These are phyloP conservation scores for Phytophthora aleatoria DNA, from an alignment of 352 stramenopile species.

Conservation along the genomic window DNA sequence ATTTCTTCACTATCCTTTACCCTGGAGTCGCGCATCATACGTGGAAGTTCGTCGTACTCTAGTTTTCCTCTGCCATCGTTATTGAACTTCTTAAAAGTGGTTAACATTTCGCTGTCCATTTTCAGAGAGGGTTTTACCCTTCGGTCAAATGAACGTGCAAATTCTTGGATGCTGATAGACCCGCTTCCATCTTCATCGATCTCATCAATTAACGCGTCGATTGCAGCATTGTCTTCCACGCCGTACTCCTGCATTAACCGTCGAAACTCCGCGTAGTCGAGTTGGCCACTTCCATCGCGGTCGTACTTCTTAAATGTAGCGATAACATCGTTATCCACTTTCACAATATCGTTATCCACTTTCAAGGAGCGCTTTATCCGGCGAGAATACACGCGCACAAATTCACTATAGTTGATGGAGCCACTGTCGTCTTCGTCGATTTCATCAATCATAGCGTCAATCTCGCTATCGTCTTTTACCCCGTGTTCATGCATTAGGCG, in stretches of 20 bases:
- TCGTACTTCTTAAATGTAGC: constrained; percentile 51
- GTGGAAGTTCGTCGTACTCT: constrained; percentile 52
- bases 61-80: constrained; percentile 49
- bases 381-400: constrained; percentile 38
- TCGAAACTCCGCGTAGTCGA: constrained; percentile 60
- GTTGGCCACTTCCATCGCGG: constrained; percentile 46
- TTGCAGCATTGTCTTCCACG: constrained; percentile 45
- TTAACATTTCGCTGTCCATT: constrained; percentile 35
- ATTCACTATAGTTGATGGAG: constrained; percentile 50
- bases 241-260: constrained; percentile 60
- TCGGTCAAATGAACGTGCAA: constrained; percentile 39
- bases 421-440: constrained; percentile 48
- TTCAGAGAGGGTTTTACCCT: constrained; percentile 21
- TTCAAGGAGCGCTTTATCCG: constrained; percentile 17
- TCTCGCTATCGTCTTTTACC: constrained; percentile 44
- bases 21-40: constrained; percentile 59
- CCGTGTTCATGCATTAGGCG: constrained; percentile 59
- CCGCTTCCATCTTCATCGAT: constrained; percentile 49
- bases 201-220: constrained; percentile 48
- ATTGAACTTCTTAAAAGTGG: constrained; percentile 43
- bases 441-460: constrained; percentile 49
- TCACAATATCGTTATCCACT: constrained; percentile 33
- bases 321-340: constrained; percentile 33
- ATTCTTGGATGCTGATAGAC: constrained; percentile 51
- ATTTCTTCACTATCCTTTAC: constrained; percentile 45